Evolutionary conservation across 768 basidiomycete species (phyloP).

Genomic region (Hygrophoropsis aurantiaca): DNA sequence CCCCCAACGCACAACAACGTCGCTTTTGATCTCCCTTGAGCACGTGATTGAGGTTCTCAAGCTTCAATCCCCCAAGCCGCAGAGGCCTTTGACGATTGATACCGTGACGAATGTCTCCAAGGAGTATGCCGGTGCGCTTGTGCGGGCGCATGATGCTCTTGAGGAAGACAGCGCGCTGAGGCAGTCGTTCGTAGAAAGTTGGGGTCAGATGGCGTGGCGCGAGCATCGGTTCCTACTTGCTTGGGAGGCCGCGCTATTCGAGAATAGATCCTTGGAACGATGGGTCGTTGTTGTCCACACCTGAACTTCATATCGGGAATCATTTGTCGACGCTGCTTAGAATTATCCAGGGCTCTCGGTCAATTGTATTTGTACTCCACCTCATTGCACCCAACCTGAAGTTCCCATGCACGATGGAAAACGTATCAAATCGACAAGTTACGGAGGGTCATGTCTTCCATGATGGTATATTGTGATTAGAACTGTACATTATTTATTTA

Average conservation of each 20-base stretch:
- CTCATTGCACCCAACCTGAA: too few relatives aligned
- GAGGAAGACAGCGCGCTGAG: background rate
- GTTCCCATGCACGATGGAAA: too few relatives aligned
- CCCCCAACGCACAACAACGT: constrained; percentile 31
- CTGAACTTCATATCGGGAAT: too few relatives aligned
- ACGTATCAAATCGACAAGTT: too few relatives aligned
- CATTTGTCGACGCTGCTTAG: too few relatives aligned
- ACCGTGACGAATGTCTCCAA: constrained; percentile 41
- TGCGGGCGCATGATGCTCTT: background rate
- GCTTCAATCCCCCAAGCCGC: constrained; percentile 21
- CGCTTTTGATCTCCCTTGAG: constrained; percentile 38
- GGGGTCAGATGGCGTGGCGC: constrained; percentile 41
- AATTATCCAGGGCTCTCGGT: too few relatives aligned
- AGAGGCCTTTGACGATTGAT: constrained; percentile 31
- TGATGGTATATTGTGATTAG: too few relatives aligned
- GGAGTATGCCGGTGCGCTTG: constrained; percentile 22
- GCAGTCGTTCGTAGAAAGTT: constrained; percentile 26
- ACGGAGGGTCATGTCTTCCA: too few relatives aligned
- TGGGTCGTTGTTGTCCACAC: constrained; percentile 36
- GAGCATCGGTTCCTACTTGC: constrained; percentile 44
- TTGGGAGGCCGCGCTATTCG: constrained; percentile 54
- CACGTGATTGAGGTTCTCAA: constrained; percentile 37
- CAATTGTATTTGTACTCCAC: too few relatives aligned
- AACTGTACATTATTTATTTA: too few relatives aligned
- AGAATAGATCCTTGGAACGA: constrained; percentile 41